Evolutionary conservation across 495 filamentous ascomycete species (phyloP).

Genomic region (Talaromyces adpressus): DNA sequence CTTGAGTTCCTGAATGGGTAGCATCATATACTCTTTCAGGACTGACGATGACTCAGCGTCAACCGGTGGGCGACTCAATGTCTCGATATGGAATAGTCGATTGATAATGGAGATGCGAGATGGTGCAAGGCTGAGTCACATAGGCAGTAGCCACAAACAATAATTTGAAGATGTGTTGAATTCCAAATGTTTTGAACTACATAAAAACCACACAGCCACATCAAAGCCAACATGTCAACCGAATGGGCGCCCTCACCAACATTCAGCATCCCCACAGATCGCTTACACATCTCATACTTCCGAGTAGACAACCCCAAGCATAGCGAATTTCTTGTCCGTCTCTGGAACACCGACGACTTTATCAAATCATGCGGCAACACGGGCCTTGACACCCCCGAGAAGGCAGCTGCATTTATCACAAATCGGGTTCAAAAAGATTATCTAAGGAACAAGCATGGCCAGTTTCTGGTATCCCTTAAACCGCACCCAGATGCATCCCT

Average conservation of each 20-base stretch:
- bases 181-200: background rate
- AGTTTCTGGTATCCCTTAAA: conserved; percentile 15
- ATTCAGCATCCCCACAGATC: conserved; percentile 23
- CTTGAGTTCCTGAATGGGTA: background rate
- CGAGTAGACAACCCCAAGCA: conserved; percentile 15
- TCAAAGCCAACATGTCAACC: background rate
- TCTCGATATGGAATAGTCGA: background rate
- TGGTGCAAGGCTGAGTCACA: background rate
- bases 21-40: background rate
- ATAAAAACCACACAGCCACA: background rate
- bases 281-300: conserved; percentile 27
- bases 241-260: conserved; percentile 8
- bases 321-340: conserved; percentile 21
- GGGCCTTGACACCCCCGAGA: conserved; percentile 15
- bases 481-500: conserved; percentile 3
- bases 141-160: background rate
- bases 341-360: conserved; percentile 22
- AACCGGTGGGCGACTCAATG: background rate
- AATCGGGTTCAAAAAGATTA: conserved; percentile 16
- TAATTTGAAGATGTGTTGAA: background rate
- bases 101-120: background rate
- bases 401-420: conserved; percentile 13
- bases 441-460: conserved; percentile 18
- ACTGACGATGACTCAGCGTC: background rate
- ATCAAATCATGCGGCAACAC: conserved; percentile 11